Conservation (phyloP, 495 filamentous ascomycete species). For the Penicillium odoratum region DNA sequence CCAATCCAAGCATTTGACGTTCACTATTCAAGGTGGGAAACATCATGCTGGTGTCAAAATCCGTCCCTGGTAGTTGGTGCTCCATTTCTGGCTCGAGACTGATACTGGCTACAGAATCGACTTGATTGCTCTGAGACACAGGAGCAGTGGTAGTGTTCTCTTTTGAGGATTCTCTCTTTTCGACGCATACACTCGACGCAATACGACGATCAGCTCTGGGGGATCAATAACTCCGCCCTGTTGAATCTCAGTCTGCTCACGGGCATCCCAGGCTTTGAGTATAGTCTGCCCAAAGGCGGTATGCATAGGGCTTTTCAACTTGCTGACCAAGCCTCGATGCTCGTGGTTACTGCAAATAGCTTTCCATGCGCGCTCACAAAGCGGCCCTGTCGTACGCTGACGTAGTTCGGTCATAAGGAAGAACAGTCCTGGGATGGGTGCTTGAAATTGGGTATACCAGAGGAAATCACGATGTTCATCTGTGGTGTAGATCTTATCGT, state of each 20-base stretch:
- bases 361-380: slow-evolving; percentile 56
- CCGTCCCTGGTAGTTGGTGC: not conserved
- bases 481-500: slow-evolving; percentile 48
- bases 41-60: not conserved
- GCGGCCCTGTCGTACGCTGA: slow-evolving; percentile 44
- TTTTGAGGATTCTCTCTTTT: not conserved
- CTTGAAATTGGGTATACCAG: slow-evolving; percentile 52
- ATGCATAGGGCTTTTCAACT: slow-evolving; percentile 50
- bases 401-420: slow-evolving; percentile 54
- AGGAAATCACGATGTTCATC: slow-evolving; percentile 46
- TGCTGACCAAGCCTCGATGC: slow-evolving; percentile 40
- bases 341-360: slow-evolving; percentile 51
- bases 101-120: not conserved
- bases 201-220: slow-evolving; percentile 1
- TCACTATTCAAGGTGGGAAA: not conserved
- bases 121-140: not conserved
- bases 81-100: not conserved
- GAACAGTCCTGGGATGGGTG: slow-evolving; percentile 54
- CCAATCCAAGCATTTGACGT: not conserved
- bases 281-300: slow-evolving; percentile 50
- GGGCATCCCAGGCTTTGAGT: slow-evolving; percentile 56
- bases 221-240: slow-evolving; percentile 3
- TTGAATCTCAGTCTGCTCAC: slow-evolving; percentile 16
- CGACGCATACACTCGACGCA: not conserved
- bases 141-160: not conserved